Conservation (phyloP, 768 basidiomycete species). For the Trametes maxima region DNA sequence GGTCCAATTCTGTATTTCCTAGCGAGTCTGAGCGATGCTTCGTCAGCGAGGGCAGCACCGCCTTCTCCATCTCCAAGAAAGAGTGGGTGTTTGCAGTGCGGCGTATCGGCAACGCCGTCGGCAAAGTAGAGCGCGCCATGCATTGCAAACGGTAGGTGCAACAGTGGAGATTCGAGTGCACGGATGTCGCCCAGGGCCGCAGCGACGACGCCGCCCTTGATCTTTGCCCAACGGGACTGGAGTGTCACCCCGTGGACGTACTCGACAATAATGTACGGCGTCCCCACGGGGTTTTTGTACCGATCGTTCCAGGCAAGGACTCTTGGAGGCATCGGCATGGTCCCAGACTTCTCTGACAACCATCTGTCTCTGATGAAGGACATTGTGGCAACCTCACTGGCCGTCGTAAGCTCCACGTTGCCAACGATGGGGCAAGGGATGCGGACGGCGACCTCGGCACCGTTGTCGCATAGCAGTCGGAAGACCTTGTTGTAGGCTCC, state of each 20-base stretch:
- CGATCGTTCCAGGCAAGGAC: slow-evolving; percentile 7
- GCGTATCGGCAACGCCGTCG: neutral
- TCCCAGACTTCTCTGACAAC: neutral
- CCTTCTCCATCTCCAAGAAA: neutral
- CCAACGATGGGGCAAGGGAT: slow-evolving; percentile 1
- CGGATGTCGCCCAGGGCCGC: neutral
- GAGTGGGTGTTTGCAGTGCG: neutral
- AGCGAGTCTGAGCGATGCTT: neutral
- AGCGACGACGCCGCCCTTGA: neutral
- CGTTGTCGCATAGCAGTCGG: slow-evolving; percentile 7
- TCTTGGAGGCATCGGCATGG: slow-evolving; percentile 1
- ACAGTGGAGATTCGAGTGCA: neutral
- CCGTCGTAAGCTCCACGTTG: neutral
- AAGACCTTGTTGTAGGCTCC: slow-evolving; percentile 9
- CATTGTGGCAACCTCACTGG: slow-evolving; percentile 11
- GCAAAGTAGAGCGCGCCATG: slow-evolving; percentile 7
- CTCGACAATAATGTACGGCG: slow-evolving; percentile 5
- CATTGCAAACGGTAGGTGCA: neutral
- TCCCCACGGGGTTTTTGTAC: neutral
- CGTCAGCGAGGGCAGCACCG: neutral
- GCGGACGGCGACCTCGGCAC: neutral
- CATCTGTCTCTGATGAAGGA: slow-evolving; percentile 4
- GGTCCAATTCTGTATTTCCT: slow-evolving; percentile 3
- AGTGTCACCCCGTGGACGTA: neutral
- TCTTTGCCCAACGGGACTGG: neutral